These are phyloP conservation scores for Eucalyptus cloeziana DNA, from an alignment of 345 rosid genomes.

Conservation along the genomic window DNA sequence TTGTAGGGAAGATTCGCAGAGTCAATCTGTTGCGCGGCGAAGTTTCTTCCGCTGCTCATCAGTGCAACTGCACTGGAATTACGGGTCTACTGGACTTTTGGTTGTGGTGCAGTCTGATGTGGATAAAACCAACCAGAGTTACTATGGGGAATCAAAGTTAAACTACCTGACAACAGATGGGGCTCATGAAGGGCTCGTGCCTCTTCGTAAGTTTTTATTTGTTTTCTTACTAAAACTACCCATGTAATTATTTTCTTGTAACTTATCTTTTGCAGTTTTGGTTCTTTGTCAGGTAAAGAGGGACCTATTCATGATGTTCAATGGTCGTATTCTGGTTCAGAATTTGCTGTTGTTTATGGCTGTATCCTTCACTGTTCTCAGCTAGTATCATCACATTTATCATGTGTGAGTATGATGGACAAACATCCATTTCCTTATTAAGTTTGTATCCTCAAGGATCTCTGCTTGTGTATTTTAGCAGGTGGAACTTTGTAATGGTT, in stretches of 20 bases:
- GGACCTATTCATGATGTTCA: constrained; percentile 98
- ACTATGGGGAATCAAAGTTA: constrained; percentile 84
- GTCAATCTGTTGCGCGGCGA: constrained; percentile 65
- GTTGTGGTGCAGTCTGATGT: constrained; percentile 88
- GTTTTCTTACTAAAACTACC: neutral
- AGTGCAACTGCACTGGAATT: constrained; percentile 78
- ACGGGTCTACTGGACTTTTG: constrained; percentile 80
- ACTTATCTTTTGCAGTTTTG: constrained; percentile 4
- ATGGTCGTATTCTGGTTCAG: constrained; percentile 83
- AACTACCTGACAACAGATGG: constrained; percentile 83
- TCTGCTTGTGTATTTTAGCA: neutral
- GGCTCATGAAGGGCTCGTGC: constrained; percentile 76
- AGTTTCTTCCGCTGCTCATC: constrained; percentile 86
- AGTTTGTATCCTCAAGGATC: neutral
- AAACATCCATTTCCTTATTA: neutral
- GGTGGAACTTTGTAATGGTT: neutral
- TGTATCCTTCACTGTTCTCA: constrained; percentile 52
- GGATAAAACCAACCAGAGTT: constrained; percentile 90
- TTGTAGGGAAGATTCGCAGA: constrained; percentile 52
- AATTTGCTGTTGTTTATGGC: constrained; percentile 95
- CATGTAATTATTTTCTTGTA: neutral
- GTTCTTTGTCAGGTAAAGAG: constrained; percentile 65
- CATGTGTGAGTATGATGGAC: neutral
- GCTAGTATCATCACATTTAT: neutral
- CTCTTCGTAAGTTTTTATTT: constrained; percentile 51